Percentiles rank a stretch among this genome's conserved stretches.
Evolutionary conservation across 2,329 filamentous ascomycete species (phyloP).

Genomic region (Xylariaceae sp.): DNA sequence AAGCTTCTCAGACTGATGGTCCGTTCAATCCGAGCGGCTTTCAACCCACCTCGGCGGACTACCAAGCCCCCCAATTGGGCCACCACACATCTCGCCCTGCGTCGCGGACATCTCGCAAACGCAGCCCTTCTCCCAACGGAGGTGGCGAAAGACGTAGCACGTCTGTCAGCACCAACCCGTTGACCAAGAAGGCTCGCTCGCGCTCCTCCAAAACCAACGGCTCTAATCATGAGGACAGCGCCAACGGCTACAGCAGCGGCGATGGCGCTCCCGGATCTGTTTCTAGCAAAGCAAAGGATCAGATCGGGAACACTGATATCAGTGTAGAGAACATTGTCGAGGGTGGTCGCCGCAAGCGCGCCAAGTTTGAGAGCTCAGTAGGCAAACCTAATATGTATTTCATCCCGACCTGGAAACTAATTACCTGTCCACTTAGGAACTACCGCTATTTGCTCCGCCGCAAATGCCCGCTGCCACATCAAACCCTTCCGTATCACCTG

Average conservation of each 20-base stretch:
- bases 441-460: conserved; percentile 89
- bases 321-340: conserved; percentile 98
- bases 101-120: conserved; percentile 68
- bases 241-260: conserved; percentile 80
- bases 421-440: conserved; percentile 59
- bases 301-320: conserved; percentile 91
- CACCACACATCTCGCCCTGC: conserved; percentile 63
- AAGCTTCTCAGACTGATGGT: conserved; percentile 42
- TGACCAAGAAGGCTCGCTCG: conserved; percentile 62
- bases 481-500: conserved; percentile 94
- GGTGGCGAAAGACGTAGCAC: conserved; percentile 71
- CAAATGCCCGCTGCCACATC: conserved; percentile 93
- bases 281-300: conserved; percentile 75
- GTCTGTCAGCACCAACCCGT: conserved; percentile 57
- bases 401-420: conserved; percentile 24
- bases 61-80: conserved; percentile 46
- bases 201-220: conserved; percentile 67
- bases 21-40: conserved; percentile 50
- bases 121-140: conserved; percentile 71
- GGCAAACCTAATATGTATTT: conserved; percentile 40
- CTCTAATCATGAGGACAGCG: conserved; percentile 61
- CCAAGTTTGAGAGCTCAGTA: conserved; percentile 96
- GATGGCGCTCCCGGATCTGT: conserved; percentile 75
- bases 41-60: conserved; percentile 51
- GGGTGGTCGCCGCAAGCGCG: conserved; percentile 88